Percentiles rank a stretch among this genome's conserved stretches.
phyloP scores from a whole-genome alignment of 2,329 filamentous ascomycete genomes.

The Penicillium palitans region DNA sequence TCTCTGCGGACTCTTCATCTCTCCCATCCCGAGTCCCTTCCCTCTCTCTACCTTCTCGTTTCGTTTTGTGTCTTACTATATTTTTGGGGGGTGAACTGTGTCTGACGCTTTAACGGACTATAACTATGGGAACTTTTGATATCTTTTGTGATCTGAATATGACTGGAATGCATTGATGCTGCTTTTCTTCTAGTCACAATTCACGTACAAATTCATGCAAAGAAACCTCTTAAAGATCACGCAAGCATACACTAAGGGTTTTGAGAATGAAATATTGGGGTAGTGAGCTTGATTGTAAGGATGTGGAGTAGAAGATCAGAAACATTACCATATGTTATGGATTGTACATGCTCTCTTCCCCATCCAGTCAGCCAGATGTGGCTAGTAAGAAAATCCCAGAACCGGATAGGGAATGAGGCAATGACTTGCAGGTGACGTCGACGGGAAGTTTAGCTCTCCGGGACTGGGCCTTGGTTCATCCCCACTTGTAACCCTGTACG shows the following conservation, averaged over 20 bases:
- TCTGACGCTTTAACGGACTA: constrained; percentile 14
- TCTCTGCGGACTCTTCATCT: not conserved
- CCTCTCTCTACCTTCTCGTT: constrained; percentile 8
- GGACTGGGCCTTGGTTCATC: constrained; percentile 1
- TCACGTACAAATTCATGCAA: not conserved
- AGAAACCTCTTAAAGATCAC: not conserved
- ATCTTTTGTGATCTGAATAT: constrained; percentile 17
- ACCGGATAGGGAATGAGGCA: constrained; percentile 7
- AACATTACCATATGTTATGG: not conserved
- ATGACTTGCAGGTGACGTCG: constrained; percentile 33
- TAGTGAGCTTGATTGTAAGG: not conserved
- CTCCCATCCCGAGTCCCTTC: not conserved
- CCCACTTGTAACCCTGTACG: constrained; percentile 1
- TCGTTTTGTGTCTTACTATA: constrained; percentile 29
- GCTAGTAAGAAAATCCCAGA: not conserved
- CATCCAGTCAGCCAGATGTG: not conserved
- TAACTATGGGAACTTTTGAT: constrained; percentile 11
- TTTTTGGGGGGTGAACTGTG: constrained; percentile 21
- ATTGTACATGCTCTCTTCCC: not conserved
- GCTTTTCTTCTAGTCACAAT: not conserved
- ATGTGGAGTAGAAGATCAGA: not conserved
- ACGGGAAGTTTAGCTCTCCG: constrained; percentile 6
- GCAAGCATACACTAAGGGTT: not conserved
- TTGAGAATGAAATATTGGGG: not conserved
- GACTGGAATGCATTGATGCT: constrained; percentile 19